Percentiles rank a stretch among this genome's conserved stretches.
These are phyloP conservation scores for Stemphylium vesicarium DNA, from an alignment of 2,329 filamentous ascomycete species.

Conservation along the genomic window DNA sequence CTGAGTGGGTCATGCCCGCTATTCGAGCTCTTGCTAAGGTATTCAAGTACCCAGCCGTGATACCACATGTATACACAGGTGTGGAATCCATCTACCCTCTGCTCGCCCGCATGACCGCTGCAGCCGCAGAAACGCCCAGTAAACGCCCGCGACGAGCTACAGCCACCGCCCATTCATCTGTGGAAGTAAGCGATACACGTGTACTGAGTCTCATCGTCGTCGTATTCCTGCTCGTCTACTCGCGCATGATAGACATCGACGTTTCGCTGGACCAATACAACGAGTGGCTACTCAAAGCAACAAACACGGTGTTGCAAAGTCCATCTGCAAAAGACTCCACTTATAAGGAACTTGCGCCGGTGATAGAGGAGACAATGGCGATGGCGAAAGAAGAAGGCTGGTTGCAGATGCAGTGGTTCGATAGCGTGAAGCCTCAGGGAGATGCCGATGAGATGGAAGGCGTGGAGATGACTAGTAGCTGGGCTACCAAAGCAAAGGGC, in stretches of 20 bases:
- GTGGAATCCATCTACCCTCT: conserved; percentile 63
- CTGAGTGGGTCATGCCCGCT: conserved; percentile 70
- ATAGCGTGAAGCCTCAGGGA: conserved; percentile 56
- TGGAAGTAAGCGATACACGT: conserved; percentile 26
- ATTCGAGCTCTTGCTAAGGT: conserved; percentile 70
- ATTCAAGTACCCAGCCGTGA: conserved; percentile 66
- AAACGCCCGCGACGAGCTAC: conserved; percentile 57
- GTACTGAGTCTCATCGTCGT: conserved; percentile 62
- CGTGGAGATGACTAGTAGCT: conserved; percentile 31
- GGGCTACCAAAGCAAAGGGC: conserved; percentile 43
- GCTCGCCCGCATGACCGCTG: conserved; percentile 38
- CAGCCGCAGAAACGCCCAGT: conserved; percentile 46
- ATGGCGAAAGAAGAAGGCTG: conserved; percentile 49
- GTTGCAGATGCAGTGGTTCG: conserved; percentile 62
- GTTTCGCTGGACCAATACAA: conserved; percentile 41
- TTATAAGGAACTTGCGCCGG: conserved; percentile 52
- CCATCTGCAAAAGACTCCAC: conserved; percentile 57
- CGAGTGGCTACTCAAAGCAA: conserved; percentile 51
- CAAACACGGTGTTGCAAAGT: conserved; percentile 58
- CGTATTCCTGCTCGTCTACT: conserved; percentile 66
- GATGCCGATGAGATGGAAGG: conserved; percentile 37
- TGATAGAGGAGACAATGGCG: conserved; percentile 42
- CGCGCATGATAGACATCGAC: conserved; percentile 49
- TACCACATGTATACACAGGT: conserved; percentile 76
- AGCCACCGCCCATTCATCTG: conserved; percentile 8